Base-by-base conservation (phyloP, 192 early-diverging fungal genomes). In the Coemansia sp. region DNA sequence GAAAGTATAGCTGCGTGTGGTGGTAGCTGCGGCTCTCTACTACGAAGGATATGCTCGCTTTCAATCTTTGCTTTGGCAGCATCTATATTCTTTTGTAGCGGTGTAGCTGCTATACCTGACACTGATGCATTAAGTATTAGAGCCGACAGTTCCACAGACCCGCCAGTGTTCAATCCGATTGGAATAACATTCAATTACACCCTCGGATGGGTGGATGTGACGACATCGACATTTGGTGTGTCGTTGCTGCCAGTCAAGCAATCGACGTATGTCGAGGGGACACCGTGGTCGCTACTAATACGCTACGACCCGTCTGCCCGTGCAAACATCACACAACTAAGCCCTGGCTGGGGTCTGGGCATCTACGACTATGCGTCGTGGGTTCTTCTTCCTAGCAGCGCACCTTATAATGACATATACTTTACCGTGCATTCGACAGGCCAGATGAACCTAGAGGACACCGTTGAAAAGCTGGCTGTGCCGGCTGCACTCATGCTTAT, bases 341-440 rank as follows among this genome's bases (percentile, higher is more conserved):
- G 64, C 53, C 29, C 30, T 7, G 79, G 70, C 63, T 81, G 79
- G 74, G 70, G 68, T 0, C 67, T 76, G 13, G 67, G 64, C 23
- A 59, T 58, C 40, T 76, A 74, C 40, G 79, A 81, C 67, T 67
- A 74, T 55, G 61, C 73, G 0, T 70, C 74, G 46, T 81, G 74
- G 79, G 67, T 64, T 18, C 53, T 77, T 30, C 60, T 73, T 25
- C 66, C 79, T 7, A 59, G 66, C 59, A 67, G 45, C 12, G 13
- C 40, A 12, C 73, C 64, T 4, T 74, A 71, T 16, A 52, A 55
- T 21, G n/a, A 42, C 23, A 59, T 81, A 67, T 49, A 69, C 61
- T 64, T 70, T 42, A 76, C 74, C 29, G 70, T 72, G 7, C 66
- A 63, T 42, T 64, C 79, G 7, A 70, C 63, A 48, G 74, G 74